Percentiles rank a stretch among this genome's conserved stretches.
These are phyloP conservation scores for Trichoderma koningiopsis DNA, from an alignment of 2,329 filamentous ascomycete genomes.

Conservation along the genomic window DNA sequence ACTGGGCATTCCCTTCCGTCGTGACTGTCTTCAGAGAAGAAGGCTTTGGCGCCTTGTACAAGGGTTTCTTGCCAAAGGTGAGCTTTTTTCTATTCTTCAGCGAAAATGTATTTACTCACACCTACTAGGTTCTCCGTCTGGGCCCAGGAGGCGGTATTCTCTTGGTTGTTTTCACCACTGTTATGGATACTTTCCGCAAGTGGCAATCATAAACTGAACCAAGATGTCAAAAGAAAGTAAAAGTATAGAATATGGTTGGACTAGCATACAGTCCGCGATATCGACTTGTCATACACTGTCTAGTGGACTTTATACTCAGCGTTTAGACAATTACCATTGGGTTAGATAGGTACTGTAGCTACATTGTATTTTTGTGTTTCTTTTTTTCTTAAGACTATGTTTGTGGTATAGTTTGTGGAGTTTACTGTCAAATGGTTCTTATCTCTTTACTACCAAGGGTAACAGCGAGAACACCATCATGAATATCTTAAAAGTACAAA, in stretches of 20 bases:
- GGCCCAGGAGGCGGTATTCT: conserved; percentile 67
- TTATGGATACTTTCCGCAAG: conserved; percentile 90
- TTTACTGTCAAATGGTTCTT: neutral
- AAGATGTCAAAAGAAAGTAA: conserved; percentile 1
- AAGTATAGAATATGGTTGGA: conserved; percentile 1
- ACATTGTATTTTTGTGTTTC: neutral
- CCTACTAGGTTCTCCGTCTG: conserved; percentile 47
- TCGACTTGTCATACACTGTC: neutral
- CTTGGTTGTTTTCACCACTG: conserved; percentile 81
- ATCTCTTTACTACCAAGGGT: neutral
- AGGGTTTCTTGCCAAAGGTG: conserved; percentile 97
- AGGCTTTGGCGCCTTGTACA: conserved; percentile 89
- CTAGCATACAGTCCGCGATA: neutral
- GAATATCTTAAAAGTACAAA: neutral
- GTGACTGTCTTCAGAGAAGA: conserved; percentile 90
- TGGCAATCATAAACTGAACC: conserved; percentile 35
- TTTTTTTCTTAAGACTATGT: neutral
- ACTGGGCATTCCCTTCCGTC: conserved; percentile 93
- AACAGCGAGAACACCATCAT: neutral
- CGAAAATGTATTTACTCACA: conserved; percentile 11
- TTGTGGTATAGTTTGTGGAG: neutral
- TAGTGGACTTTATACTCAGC: conserved; percentile 11
- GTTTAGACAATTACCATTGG: conserved; percentile 13
- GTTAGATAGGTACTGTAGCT: conserved; percentile 14
- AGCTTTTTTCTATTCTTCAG: conserved; percentile 39